phyloP scores from a whole-genome alignment of 2,329 filamentous ascomycete genomes.

The Colletotrichum eremochloae region DNA sequence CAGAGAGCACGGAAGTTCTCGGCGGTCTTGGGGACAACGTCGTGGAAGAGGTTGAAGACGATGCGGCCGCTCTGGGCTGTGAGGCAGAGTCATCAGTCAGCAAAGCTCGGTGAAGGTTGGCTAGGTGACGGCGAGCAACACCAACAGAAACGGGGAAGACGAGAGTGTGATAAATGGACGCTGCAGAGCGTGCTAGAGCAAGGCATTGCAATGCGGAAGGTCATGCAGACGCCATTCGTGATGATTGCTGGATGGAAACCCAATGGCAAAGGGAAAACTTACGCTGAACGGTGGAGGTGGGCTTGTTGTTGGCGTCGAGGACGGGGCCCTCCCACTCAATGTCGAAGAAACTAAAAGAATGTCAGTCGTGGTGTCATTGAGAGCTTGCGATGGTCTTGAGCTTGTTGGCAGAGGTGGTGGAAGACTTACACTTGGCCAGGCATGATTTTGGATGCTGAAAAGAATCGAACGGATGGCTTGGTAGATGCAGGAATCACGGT shows the following conservation, averaged over 20 bases:
- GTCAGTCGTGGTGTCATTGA: slow-evolving; percentile 43
- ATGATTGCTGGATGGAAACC: slow-evolving; percentile 31
- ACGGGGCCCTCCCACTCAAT: slow-evolving; percentile 79
- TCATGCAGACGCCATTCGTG: not conserved
- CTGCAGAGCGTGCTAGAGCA: not conserved
- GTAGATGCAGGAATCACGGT: slow-evolving; percentile 42
- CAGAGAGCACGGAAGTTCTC: slow-evolving; percentile 89
- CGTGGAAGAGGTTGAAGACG: slow-evolving; percentile 89
- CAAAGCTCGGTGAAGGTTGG: slow-evolving; percentile 14
- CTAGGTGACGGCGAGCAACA: not conserved
- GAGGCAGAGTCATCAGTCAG: slow-evolving; percentile 41
- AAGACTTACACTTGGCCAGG: slow-evolving; percentile 73
- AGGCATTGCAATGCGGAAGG: slow-evolving; percentile 11
- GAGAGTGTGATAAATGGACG: not conserved
- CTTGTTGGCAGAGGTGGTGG: slow-evolving; percentile 31
- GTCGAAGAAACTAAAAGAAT: slow-evolving; percentile 74
- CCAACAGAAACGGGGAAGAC: not conserved
- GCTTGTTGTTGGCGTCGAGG: slow-evolving; percentile 70
- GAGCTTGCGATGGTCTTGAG: slow-evolving; percentile 26
- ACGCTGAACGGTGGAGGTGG: slow-evolving; percentile 71
- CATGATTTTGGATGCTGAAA: slow-evolving; percentile 79
- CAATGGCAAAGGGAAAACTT: slow-evolving; percentile 60
- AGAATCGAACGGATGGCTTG: slow-evolving; percentile 56
- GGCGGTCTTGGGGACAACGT: slow-evolving; percentile 88
- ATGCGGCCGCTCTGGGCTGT: slow-evolving; percentile 82